Base-by-base conservation (phyloP, 768 basidiomycete genomes). In the Amanita subjunquillea region DNA sequence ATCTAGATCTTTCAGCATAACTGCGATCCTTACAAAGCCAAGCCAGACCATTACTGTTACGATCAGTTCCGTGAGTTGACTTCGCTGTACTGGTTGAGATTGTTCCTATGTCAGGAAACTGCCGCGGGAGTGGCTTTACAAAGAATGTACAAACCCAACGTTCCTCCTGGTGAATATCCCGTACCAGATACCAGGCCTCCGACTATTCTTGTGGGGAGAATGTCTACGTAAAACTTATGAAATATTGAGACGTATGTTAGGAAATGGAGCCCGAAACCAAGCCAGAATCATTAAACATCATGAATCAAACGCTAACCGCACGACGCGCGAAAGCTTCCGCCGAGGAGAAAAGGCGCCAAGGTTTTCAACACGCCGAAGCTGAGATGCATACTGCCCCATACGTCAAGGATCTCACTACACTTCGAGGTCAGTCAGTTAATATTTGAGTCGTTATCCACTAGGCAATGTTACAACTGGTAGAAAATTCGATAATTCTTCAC, bases 171-270 rank as follows among this genome's bases (percentile, higher is more conserved):
- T 27, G 73, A 78, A 55, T 92, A 79, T 65, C 89, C 87, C 3
- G 79, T 76, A n/a, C 61, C 73, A 52, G 70, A 85, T 58, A 91
- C 90, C 15, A 79, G 85, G 17, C 88, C 89, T n/a, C 66, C 74
- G 54, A 78, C 74, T 45, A 37, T 10, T 8, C 34, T 39, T 46
- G 51, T 53, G 25, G 25, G 43, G 37, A 22, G 5, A 30, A 22
- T 34, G 9, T 39, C n/a, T 27, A 17, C 13, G 7, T 20, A 27
- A 12, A 43, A 37, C 20, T 25, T 27, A 30, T 34, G 34, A 13
- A 34, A 13, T 34, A 13, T 12, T 34, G 4, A 34, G 34, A 34
- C 34, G 10, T 40, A 7, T 40, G 43, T 3, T 38, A 90, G 88
- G 83, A 85, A 56, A 69, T 74, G 60, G 83, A 85, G 44, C 59